A percentile compares a stretch with the other conserved stretches of the same genome.
phyloP scores from a whole-genome alignment of 441 rosid species.

The Croton laevigatus region DNA sequence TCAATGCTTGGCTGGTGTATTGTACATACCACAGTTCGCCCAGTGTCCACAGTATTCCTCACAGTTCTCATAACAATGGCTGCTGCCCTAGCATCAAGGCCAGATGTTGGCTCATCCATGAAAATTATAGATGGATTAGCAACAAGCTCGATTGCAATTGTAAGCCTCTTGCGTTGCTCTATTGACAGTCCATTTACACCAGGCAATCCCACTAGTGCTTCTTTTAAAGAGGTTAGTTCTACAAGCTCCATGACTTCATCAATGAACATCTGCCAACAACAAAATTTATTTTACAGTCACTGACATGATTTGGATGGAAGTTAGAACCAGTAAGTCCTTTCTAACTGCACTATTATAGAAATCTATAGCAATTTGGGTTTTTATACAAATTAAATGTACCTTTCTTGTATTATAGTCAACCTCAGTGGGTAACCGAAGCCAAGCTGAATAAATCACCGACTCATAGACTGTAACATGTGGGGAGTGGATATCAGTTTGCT shows the following conservation, averaged over 20 bases:
- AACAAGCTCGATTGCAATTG: slow-evolving; percentile 69
- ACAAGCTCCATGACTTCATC: slow-evolving; percentile 75
- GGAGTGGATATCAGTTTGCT: slow-evolving; percentile 72
- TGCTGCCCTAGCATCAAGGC: slow-evolving; percentile 73
- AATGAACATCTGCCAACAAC: slow-evolving; percentile 46
- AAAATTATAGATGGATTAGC: slow-evolving; percentile 68
- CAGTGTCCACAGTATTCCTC: slow-evolving; percentile 68
- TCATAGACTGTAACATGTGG: slow-evolving; percentile 68
- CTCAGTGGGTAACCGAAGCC: slow-evolving; percentile 61
- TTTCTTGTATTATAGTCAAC: slow-evolving; percentile 44
- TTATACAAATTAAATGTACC: slow-evolving; percentile 28
- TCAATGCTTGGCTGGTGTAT: slow-evolving; percentile 80
- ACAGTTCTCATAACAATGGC: slow-evolving; percentile 78
- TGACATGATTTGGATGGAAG: background rate
- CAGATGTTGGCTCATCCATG: slow-evolving; percentile 77
- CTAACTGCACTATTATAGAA: background rate
- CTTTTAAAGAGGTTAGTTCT: slow-evolving; percentile 50
- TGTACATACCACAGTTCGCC: slow-evolving; percentile 68
- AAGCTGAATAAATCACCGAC: slow-evolving; percentile 64
- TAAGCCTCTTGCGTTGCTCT: slow-evolving; percentile 67
- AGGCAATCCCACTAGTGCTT: slow-evolving; percentile 65
- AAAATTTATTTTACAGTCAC: slow-evolving; percentile 7
- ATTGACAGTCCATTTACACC: slow-evolving; percentile 63
- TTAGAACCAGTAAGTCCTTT: background rate
- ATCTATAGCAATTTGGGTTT: background rate